Percentiles rank a stretch among this genome's conserved stretches.
phyloP scores from a whole-genome alignment of 164 flowering plant genomes.

The Santalum album region DNA sequence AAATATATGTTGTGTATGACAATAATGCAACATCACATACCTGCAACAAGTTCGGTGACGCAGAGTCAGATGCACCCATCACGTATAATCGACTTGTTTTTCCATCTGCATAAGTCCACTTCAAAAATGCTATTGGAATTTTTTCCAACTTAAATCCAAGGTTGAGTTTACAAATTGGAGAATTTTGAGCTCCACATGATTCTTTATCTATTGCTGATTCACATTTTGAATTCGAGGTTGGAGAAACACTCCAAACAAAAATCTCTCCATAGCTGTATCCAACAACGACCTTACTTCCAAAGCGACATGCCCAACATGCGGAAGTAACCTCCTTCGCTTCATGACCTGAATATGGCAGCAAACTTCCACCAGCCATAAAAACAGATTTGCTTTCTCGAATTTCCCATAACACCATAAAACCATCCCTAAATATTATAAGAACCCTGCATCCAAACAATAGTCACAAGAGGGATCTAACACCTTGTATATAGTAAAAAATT shows the following conservation, averaged over 20 bases:
- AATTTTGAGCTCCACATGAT: slow-evolving; percentile 23
- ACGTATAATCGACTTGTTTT: slow-evolving; percentile 66
- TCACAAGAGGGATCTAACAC: neutral
- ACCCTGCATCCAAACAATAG: slow-evolving; percentile 39
- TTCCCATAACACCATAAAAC: slow-evolving; percentile 68
- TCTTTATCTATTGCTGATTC: slow-evolving; percentile 23
- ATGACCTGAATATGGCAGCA: slow-evolving; percentile 25
- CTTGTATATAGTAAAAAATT: neutral
- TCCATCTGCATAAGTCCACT: slow-evolving; percentile 65
- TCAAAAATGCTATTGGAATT: slow-evolving; percentile 57
- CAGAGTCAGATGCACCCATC: slow-evolving; percentile 40
- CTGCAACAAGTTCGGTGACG: slow-evolving; percentile 55
- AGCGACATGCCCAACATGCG: slow-evolving; percentile 85
- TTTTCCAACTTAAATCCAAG: slow-evolving; percentile 79
- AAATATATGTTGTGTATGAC: neutral
- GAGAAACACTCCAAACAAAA: slow-evolving; percentile 48
- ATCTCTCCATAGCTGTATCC: slow-evolving; percentile 83
- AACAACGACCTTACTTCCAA: slow-evolving; percentile 72
- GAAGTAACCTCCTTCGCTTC: slow-evolving; percentile 67
- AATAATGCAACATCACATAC: slow-evolving; percentile 21
- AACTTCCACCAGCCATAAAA: slow-evolving; percentile 40
- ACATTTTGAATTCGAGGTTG: slow-evolving; percentile 20
- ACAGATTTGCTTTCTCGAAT: slow-evolving; percentile 54
- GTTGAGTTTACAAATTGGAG: slow-evolving; percentile 58
- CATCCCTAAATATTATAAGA: slow-evolving; percentile 59